Base-by-base conservation (phyloP, 1,284 basidiomycete species). In the Sanghuangporus baumii region DNA sequence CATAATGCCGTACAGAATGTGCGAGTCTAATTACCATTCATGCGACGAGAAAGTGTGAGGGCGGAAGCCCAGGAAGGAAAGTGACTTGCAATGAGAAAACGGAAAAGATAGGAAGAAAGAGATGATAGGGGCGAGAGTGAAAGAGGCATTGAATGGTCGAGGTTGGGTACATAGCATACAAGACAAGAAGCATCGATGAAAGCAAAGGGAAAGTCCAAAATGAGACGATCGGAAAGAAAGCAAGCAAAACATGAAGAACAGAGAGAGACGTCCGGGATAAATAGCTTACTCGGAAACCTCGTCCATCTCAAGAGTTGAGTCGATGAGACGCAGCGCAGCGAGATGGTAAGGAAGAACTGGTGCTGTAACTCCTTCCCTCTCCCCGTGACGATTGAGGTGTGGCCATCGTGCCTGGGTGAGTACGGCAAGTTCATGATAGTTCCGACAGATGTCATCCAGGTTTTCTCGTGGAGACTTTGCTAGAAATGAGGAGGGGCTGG, bases 311-410 rank as follows among this genome's bases (percentile, higher is more conserved):
- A 81, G 70, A 2, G 75, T 76, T 50, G 72, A 70, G 8, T 74
- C 73, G 82, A 89, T 87, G 23, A 78, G 77, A 64, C 87, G 83
- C 37, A 89, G 74, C 9, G 86, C 86, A 34, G 83, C 85, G 38
- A 91, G 76, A 69, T 91, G 89, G 69, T 87, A 83, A 3, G 88
- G 88, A 57, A 89, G 71, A 56, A 76, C 73, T 31, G 81, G 76
- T 67, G 18, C n/a, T 18, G 14, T 43, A 12, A 14, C 14, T 3
- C 4, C 41, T 43, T 79, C 76, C 55, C 41, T 48, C 4, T 43
- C 20, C 20, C 23, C 78, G 61, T 74, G 75, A 37, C 82, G 72
- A 62, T 76, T 26, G 6, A 34, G 26, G 50, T 26, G 31, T 78
- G 26, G 62, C 78, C 81, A 85, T 54, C 84, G 74, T 18, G 76